phyloP scores from a whole-genome alignment of 1,139 yeast genomes.

The Diutina mesorugosa region DNA sequence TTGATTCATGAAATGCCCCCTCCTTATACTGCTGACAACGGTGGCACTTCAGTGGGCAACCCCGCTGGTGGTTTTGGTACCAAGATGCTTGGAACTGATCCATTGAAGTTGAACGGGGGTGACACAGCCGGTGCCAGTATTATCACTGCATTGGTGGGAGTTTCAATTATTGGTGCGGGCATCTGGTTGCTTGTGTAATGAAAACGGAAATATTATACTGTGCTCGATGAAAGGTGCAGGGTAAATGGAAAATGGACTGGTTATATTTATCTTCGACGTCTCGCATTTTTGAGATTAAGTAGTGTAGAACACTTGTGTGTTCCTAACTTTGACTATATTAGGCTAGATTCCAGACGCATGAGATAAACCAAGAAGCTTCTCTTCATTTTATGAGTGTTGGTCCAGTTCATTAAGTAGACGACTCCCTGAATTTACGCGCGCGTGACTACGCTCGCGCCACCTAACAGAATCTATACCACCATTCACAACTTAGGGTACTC shows the following conservation, averaged over 20 bases:
- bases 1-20: slow-evolving; percentile 14
- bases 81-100: not conserved
- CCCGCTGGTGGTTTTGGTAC: slow-evolving; percentile 31
- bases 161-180: slow-evolving; percentile 50
- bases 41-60: slow-evolving; percentile 34
- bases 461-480: not conserved
- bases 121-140: slow-evolving; percentile 87
- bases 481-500: not conserved
- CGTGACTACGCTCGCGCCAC: not conserved
- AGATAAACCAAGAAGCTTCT: too few relatives aligned
- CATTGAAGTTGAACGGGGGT: slow-evolving; percentile 38
- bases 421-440: not conserved
- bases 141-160: slow-evolving; percentile 64
- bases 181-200: slow-evolving; percentile 57
- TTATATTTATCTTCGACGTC: not conserved
- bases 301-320: too few relatives aligned
- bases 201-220: not conserved
- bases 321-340: too few relatives aligned
- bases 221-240: not conserved
- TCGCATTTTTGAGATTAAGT: not conserved
- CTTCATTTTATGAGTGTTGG: too few relatives aligned
- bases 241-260: not conserved
- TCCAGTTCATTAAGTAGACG: not conserved
- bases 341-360: too few relatives aligned
- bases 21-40: slow-evolving; percentile 27